phyloP scores from a whole-genome alignment of 2,329 filamentous ascomycete species.

The Fusarium sp. region DNA sequence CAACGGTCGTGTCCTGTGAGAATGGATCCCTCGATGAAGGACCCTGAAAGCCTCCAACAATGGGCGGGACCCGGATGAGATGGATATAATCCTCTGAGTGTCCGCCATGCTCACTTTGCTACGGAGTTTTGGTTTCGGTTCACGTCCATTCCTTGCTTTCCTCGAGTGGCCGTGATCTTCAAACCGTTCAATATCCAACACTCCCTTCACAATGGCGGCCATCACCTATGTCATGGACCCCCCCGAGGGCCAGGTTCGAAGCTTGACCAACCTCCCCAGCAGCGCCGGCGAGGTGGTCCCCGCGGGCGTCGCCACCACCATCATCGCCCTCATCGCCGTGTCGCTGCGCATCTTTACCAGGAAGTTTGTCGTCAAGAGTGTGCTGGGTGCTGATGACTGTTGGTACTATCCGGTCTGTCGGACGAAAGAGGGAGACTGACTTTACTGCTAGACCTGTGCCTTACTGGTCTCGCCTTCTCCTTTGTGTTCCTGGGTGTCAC shows the following conservation, averaged over 20 bases:
- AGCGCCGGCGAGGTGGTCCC: constrained; percentile 40
- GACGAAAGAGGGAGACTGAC: background rate
- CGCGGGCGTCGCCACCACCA: constrained; percentile 38
- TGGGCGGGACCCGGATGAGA: constrained; percentile 5
- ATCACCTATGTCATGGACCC: constrained; percentile 66
- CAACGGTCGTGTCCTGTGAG: constrained; percentile 14
- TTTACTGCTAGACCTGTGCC: constrained; percentile 37
- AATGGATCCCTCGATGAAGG: background rate
- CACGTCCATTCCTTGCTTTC: constrained; percentile 16
- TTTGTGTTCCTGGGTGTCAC: constrained; percentile 40
- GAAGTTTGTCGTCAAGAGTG: constrained; percentile 43
- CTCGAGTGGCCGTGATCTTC: constrained; percentile 17
- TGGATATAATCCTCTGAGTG: constrained; percentile 31
- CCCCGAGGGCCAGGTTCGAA: constrained; percentile 41
- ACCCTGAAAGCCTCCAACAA: background rate
- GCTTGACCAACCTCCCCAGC: constrained; percentile 33
- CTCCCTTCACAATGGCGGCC: constrained; percentile 55
- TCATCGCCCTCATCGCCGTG: constrained; percentile 39
- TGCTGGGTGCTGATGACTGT: constrained; percentile 47
- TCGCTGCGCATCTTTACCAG: constrained; percentile 44
- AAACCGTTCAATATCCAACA: background rate
- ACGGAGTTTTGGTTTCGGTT: background rate
- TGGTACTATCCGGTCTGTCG: constrained; percentile 1
- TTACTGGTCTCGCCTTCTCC: constrained; percentile 40
- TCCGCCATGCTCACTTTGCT: constrained; percentile 5